Percentiles rank a stretch among this genome's conserved stretches.
phyloP scores from a whole-genome alignment of 768 basidiomycete species.

The Agrocybe praecox region DNA sequence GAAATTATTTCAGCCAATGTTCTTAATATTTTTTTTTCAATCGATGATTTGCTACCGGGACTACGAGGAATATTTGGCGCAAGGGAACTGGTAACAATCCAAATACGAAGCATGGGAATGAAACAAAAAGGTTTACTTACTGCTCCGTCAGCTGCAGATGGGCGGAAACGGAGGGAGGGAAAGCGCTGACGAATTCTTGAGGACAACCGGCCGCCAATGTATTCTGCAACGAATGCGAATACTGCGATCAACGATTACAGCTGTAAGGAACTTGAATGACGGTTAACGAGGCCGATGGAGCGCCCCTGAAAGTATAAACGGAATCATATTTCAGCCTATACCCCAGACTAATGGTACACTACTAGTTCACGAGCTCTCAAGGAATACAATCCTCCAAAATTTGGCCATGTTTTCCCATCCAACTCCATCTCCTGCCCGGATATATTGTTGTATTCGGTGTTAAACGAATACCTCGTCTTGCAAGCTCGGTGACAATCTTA shows the following conservation, averaged over 20 bases:
- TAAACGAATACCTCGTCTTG: constrained; percentile 64
- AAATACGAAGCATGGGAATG: background rate
- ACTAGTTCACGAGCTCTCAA: constrained; percentile 16
- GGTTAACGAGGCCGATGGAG: too few relatives aligned
- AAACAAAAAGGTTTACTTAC: background rate
- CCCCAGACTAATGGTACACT: constrained; percentile 23
- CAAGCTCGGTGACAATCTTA: constrained; percentile 80
- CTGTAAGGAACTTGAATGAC: background rate
- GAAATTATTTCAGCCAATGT: constrained; percentile 20
- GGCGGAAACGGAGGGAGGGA: background rate
- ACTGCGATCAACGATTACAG: background rate
- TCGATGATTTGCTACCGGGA: background rate
- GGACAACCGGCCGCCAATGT: background rate
- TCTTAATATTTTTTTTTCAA: background rate
- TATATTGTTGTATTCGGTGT: constrained; percentile 74
- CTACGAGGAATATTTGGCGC: background rate
- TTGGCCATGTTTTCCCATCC: constrained; percentile 83
- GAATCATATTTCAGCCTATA: constrained; percentile 20
- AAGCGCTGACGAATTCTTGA: background rate
- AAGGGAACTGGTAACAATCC: background rate
- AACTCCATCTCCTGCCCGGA: constrained; percentile 70
- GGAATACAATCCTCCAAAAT: constrained; percentile 51
- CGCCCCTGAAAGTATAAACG: constrained; percentile 15
- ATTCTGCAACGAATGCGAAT: background rate
- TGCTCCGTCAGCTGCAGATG: too few relatives aligned